A percentile compares a stretch with the other conserved stretches of the same genome.
phyloP scores from a whole-genome alignment of 805 yeast species.

The Ogataea pini region DNA sequence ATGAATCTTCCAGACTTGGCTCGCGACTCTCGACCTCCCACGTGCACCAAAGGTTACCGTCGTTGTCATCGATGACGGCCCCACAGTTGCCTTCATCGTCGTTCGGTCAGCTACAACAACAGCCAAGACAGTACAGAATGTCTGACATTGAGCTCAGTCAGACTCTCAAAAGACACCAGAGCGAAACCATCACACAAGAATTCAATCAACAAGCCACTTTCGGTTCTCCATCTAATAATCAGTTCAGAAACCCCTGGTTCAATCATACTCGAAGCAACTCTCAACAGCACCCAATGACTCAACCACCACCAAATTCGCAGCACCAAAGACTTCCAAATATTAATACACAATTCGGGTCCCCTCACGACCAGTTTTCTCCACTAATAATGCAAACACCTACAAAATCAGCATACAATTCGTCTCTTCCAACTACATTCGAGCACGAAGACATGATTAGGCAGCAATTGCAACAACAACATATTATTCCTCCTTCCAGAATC shows the following conservation, averaged over 20 bases:
- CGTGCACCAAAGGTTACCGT: constrained; percentile 25
- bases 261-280: constrained; percentile 3
- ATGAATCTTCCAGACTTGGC: constrained; percentile 14
- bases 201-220: constrained; percentile 5
- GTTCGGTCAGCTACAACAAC: constrained; percentile 10
- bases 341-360: constrained; percentile 12
- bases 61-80: constrained; percentile 20
- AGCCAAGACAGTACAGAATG: constrained; percentile 19
- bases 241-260: constrained; percentile 27
- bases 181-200: constrained; percentile 17
- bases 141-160: constrained; percentile 20
- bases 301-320: constrained; percentile 4
- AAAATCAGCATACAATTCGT: constrained; percentile 21
- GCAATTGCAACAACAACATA: constrained; percentile 23
- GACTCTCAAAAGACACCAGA: constrained; percentile 22
- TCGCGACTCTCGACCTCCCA: constrained; percentile 21
- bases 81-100: constrained; percentile 10
- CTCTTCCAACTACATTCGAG: constrained; percentile 34
- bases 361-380: constrained; percentile 18
- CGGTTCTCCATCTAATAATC: constrained; percentile 8
- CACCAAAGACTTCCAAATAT: constrained; percentile 19
- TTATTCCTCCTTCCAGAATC: constrained; percentile 36
- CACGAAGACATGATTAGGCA: constrained; percentile 14
- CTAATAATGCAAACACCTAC: constrained; percentile 16
- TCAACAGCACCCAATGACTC: constrained; percentile 4